Base-by-base conservation (phyloP, 2,329 filamentous ascomycete genomes). In the Pseudogymnoascus sp. region DNA sequence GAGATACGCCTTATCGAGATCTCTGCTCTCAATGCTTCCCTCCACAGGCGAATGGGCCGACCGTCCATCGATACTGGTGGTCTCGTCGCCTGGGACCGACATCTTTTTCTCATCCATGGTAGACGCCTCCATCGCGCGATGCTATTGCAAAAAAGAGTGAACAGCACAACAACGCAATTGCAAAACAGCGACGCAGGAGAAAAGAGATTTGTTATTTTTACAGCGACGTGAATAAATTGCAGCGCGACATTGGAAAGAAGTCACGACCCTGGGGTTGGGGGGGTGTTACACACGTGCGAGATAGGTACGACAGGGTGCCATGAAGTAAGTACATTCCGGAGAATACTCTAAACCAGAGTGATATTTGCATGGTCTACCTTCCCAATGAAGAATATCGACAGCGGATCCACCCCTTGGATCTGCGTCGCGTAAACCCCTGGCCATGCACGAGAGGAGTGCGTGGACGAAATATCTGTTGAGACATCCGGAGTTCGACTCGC, bases 1-100 rank as follows among this genome's bases (percentile, higher is more conserved):
- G 49, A 63, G 66, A 61, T 79, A 82, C 5, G 80, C 80, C 23
- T 70, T 70, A 65, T 82, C 80, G 12, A 81, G 73, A 62, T 69
- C 67, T 66, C 67, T 56, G 49, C 28, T 56, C 28, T 56, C 49
- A 3, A 34, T 12, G 49, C 49, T 56, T 8, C 9, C 25, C 16
- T 12, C 49, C 9, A 12, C 49, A 8, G 49, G 49, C 28, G 49
- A 18, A 56, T 18, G n/a, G 9, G n/a, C 5, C 11, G 49, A 56
- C 5, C 11, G n/a, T 34, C n/a, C 49, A 56, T 34, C 49, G 16
- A 34, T 11, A 16, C 25, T 34, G 2, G 46, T 3, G 49, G 49
- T 34, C 43, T 53, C 23, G 14, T 56, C 8, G 12, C 25, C 25
- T 18, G 49, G 25, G n/a, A 18, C n/a, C n/a, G 28, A 5, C 25